phyloP scores from a whole-genome alignment of 2,329 filamentous ascomycete species.

The Trichoderma atrobrunneum region DNA sequence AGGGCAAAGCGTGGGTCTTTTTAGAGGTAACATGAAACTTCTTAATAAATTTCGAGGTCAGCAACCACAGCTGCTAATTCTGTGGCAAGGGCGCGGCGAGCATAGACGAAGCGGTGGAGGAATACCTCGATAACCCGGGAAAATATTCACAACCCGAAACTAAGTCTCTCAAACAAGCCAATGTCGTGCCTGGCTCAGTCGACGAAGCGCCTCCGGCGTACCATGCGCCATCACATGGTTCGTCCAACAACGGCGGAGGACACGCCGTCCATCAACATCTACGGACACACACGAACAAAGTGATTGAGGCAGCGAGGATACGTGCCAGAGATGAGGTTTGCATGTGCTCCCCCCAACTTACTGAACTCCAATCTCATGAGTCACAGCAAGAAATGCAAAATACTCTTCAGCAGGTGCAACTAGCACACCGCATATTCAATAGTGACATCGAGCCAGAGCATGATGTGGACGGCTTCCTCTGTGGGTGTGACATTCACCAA shows the following conservation, averaged over 20 bases:
- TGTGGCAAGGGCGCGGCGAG: neutral
- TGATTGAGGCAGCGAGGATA: neutral
- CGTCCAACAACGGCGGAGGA: neutral
- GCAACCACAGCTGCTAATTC: neutral
- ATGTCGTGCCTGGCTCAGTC: neutral
- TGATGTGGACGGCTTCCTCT: neutral
- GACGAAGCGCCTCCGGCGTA: neutral
- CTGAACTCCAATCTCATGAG: neutral
- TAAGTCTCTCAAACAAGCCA: neutral
- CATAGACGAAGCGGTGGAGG: neutral
- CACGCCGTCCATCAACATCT: neutral
- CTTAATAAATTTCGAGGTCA: neutral
- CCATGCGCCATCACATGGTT: neutral
- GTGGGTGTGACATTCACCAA: neutral
- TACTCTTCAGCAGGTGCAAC: neutral
- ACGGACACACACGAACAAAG: neutral
- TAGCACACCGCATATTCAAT: neutral
- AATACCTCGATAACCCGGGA: neutral
- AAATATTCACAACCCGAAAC: neutral
- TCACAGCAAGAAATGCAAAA: neutral
- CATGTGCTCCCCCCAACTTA: neutral
- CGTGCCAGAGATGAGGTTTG: neutral
- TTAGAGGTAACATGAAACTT: neutral
- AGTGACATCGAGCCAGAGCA: neutral
- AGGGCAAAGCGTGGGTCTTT: neutral